Conservation (phyloP, 257 asterid genomes). For the Sherardia arvensis region DNA sequence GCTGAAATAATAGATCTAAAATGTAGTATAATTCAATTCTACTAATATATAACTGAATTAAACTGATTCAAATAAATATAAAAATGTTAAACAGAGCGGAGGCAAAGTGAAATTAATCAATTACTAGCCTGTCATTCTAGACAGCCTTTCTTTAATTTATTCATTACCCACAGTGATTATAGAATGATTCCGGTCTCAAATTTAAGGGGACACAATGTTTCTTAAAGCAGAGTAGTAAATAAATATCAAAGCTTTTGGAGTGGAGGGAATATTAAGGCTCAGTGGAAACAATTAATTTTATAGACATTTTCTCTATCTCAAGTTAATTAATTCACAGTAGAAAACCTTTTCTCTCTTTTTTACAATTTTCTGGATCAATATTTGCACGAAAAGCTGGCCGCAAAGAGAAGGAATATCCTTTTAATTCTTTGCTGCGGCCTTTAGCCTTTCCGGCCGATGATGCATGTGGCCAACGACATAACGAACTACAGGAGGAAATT, state of each 20-base stretch:
- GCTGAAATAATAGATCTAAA: too few species aligned
- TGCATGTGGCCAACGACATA: not conserved
- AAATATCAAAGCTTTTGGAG: conserved; percentile 23
- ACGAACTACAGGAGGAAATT: too few species aligned
- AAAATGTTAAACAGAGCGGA: too few species aligned
- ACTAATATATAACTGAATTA: too few species aligned
- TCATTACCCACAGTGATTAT: conserved; percentile 9
- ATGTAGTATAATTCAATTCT: too few species aligned
- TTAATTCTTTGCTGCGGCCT: too few species aligned
- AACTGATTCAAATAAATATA: too few species aligned
- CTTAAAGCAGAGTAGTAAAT: conserved; percentile 35
- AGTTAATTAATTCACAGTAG: too few species aligned
- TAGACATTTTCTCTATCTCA: too few species aligned
- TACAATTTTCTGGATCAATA: not conserved
- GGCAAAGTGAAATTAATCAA: not conserved
- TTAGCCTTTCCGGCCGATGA: too few species aligned
- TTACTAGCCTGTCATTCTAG: conserved; percentile 8
- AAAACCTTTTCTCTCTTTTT: not conserved
- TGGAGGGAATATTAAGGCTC: conserved; percentile 21
- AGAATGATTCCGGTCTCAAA: conserved; percentile 42
- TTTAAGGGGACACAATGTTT: conserved; percentile 52
- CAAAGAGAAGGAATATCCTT: conserved; percentile 10
- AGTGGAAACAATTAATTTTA: conserved; percentile 38
- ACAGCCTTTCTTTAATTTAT: conserved; percentile 14
- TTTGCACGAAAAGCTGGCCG: not conserved